Evolutionary conservation across 192 early-diverging fungal genomes (phyloP).

Genomic region (Coemansia sp.): DNA sequence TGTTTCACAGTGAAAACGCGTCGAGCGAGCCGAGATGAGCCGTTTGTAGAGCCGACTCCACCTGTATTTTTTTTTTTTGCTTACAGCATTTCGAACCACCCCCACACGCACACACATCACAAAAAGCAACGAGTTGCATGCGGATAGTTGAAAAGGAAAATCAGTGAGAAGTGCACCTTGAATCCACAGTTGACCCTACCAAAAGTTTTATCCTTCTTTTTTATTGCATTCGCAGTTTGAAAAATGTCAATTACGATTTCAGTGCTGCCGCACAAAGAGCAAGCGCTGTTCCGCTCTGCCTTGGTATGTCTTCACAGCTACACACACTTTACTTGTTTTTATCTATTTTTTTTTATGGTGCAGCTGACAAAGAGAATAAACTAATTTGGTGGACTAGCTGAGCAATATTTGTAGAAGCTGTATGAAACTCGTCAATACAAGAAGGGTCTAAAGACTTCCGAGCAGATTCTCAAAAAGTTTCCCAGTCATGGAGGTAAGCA

Average conservation of each 20-base stretch:
- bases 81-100: no score
- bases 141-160: no score
- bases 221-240: not conserved
- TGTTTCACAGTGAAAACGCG: not conserved
- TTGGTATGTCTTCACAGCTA: constrained; percentile 31
- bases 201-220: not conserved
- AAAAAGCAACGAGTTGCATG: not conserved
- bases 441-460: constrained; percentile 85
- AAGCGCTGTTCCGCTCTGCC: constrained; percentile 47
- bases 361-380: not conserved
- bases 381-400: not conserved
- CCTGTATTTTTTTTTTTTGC: not conserved
- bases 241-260: constrained; percentile 47
- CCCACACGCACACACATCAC: no score
- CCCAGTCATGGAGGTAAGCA: constrained; percentile 78
- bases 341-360: no score
- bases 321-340: not conserved
- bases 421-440: constrained; percentile 96
- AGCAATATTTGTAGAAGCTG: constrained; percentile 65
- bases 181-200: no score
- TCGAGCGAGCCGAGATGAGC: not conserved
- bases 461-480: constrained; percentile 90
- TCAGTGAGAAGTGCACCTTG: no score
- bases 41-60: not conserved
- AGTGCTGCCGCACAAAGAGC: constrained; percentile 54